phyloP scores from a whole-genome alignment of 2,329 filamentous ascomycete species.

The Leptographium radiaticola region DNA sequence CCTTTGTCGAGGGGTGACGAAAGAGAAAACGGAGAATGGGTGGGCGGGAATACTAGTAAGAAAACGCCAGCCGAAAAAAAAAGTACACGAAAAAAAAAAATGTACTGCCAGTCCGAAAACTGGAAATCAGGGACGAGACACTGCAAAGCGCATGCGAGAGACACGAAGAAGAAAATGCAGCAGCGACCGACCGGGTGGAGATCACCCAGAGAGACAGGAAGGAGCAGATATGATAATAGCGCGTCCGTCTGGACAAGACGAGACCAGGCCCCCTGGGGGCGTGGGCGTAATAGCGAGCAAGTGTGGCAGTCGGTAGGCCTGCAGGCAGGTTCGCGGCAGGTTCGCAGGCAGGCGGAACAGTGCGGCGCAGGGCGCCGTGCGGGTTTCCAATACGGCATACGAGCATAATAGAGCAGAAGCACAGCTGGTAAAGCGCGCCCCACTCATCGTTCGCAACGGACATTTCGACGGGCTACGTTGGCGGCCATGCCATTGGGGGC shows the following conservation, averaged over 20 bases:
- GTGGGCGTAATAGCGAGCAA: neutral
- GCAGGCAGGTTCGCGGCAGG: too few relatives aligned
- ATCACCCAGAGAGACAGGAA: neutral
- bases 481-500: conserved; percentile 1
- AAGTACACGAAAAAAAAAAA: neutral
- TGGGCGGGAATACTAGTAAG: neutral
- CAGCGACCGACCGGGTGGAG: neutral
- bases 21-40: neutral
- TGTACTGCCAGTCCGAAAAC: neutral
- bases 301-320: too few relatives aligned
- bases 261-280: neutral
- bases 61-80: neutral
- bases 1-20: conserved; percentile 1
- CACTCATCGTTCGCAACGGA: neutral
- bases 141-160: neutral
- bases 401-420: too few relatives aligned
- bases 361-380: too few relatives aligned
- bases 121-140: neutral
- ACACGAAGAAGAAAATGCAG: neutral
- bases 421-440: too few relatives aligned
- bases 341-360: too few relatives aligned
- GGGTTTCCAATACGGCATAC: too few relatives aligned
- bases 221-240: neutral
- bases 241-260: too few relatives aligned
- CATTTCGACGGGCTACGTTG: neutral